Evolutionary conservation across 164 flowering plant genomes (phyloP).

Genomic region (Liriodendron chinense): DNA sequence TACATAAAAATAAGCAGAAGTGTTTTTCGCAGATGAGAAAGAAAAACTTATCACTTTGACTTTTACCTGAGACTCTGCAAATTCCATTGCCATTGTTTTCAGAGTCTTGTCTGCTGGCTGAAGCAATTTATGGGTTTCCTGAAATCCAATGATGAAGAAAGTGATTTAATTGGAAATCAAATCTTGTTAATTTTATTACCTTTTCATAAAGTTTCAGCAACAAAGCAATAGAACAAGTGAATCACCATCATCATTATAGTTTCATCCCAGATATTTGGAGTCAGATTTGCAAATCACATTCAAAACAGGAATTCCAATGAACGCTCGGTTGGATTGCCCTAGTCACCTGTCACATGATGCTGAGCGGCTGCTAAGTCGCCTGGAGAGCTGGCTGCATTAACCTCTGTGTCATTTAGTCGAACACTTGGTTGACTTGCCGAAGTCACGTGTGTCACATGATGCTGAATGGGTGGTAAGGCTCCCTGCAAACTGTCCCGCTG

Average conservation of each 20-base stretch:
- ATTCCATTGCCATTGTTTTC: slow-evolving; percentile 91
- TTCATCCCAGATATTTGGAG: not conserved
- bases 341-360: no score
- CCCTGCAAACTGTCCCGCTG: no score
- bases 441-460: no score
- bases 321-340: no score
- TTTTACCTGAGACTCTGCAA: slow-evolving; percentile 94
- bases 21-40: not conserved
- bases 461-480: no score
- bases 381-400: no score
- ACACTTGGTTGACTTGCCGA: no score
- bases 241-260: not conserved
- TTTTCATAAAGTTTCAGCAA: no score
- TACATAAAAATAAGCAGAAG: not conserved
- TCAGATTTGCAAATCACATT: not conserved
- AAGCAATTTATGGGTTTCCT: slow-evolving; percentile 91
- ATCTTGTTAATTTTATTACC: not conserved
- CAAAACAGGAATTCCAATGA: not conserved
- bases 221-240: not conserved
- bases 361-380: no score
- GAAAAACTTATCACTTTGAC: slow-evolving; percentile 1
- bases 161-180: not conserved
- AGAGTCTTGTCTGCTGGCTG: slow-evolving; percentile 91
- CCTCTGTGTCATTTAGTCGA: no score
- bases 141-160: slow-evolving; percentile 3